These are phyloP conservation scores for Daldinia sp. DNA, from an alignment of 2,329 filamentous ascomycete genomes.

Conservation along the genomic window DNA sequence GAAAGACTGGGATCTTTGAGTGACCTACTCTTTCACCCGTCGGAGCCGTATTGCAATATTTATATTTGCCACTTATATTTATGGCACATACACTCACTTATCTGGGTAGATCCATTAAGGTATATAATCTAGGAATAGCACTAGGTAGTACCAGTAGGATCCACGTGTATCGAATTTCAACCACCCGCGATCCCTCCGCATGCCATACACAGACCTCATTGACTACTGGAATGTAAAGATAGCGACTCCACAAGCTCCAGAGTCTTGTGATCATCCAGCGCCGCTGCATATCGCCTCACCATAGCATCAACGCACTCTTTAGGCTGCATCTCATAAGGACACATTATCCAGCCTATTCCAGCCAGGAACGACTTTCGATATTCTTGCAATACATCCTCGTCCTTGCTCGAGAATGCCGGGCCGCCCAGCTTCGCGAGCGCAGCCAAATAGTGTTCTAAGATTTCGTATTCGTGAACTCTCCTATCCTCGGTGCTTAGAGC, in stretches of 20 bases:
- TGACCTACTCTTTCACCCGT: not conserved
- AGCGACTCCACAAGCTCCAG: slow-evolving; percentile 46
- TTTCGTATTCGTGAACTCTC: slow-evolving; percentile 45
- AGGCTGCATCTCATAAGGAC: slow-evolving; percentile 48
- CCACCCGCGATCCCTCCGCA: no score
- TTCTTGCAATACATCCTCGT: slow-evolving; percentile 44
- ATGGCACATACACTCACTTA: no score
- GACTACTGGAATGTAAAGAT: not conserved
- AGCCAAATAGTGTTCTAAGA: slow-evolving; percentile 48
- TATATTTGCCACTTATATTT: no score
- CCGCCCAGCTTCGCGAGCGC: slow-evolving; percentile 40
- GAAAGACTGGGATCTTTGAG: not conserved
- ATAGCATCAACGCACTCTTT: slow-evolving; percentile 47
- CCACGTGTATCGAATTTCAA: no score
- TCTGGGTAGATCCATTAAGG: no score
- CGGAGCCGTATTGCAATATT: not conserved
- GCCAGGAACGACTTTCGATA: slow-evolving; percentile 47
- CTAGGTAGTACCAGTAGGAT: no score
- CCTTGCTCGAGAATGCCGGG: slow-evolving; percentile 38
- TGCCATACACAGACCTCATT: not conserved
- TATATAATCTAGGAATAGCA: no score
- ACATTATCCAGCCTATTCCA: slow-evolving; percentile 49
- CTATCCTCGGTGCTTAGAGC: slow-evolving; percentile 48
- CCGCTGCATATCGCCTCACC: slow-evolving; percentile 45
- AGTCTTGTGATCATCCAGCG: slow-evolving; percentile 48